Evolutionary conservation across 2,329 filamentous ascomycete genomes (phyloP), one percentile per base, ranked within the genome.

Genomic region (Sclerotiophoma versabilis): DNA sequence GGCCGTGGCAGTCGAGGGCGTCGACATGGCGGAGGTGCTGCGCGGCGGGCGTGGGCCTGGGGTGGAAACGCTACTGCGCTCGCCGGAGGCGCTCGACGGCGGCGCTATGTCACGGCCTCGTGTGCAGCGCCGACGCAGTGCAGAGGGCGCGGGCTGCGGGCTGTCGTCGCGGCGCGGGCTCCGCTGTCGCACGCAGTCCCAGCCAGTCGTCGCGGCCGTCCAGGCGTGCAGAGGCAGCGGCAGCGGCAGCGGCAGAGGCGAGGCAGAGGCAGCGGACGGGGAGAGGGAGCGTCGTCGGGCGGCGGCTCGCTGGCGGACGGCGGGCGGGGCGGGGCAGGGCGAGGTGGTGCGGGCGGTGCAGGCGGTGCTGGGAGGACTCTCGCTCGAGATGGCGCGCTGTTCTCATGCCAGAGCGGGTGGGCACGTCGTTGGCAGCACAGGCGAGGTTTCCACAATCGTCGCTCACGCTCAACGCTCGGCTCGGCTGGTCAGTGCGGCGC

Each of bases 1-100:
- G 47, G 75, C 75, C 51, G 76, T 78, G 53, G 75, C 76, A 10
- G 76, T 78, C 41, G 75, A 77, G 52, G 76, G 76, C 54, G 76
- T 77, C 60, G 75, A 77, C 76, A 78, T 78, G 61, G 65, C 65
- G 48, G 43, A 54, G 57, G 54, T 56, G 64, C 49, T 56, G 46
- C 60, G 47, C 49, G 69, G 65, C 63, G 64, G 59, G 58, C 58
- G 50, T 57, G 36, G 49, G 51, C 41, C 59, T 57, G 69, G 50
- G 55, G 66, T 71, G 42, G 66, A 67, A 63, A 60, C 68, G 66
- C 69, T 65, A 53, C 62, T 63, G 58, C 54, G 58, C 43, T 54
- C 37, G 58, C 51, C 54, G 49, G 60, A 54, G 49, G 54, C 59
- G 64, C 61, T 54, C 50, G 46, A 49, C 54, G 46, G 51, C 48